Percentiles rank a stretch among this genome's conserved stretches.
Evolutionary conservation across 345 rosid genomes (phyloP).

Genomic region (Gossypium longicalyx): DNA sequence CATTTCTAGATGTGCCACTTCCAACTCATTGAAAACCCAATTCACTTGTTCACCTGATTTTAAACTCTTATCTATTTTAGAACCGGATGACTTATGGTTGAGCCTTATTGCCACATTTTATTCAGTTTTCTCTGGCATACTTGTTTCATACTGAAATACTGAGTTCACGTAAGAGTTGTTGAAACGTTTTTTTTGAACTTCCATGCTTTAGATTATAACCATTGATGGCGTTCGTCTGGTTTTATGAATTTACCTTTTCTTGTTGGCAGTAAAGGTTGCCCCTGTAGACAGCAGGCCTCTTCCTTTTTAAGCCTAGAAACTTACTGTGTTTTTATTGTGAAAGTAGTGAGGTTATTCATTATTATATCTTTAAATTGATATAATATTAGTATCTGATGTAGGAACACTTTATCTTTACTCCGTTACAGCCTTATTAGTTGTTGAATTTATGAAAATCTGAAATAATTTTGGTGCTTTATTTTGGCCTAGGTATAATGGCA

Average conservation of each 20-base stretch:
- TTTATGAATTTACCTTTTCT: not conserved
- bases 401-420: slow-evolving; percentile 1
- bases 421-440: slow-evolving; percentile 4
- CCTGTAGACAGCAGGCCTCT: not conserved
- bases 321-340: not conserved
- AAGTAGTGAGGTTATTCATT: slow-evolving; percentile 1
- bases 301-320: not conserved
- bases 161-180: not conserved
- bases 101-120: not conserved
- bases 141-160: not conserved
- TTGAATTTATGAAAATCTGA: slow-evolving; percentile 6
- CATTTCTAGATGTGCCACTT: not conserved
- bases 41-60: not conserved
- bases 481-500: slow-evolving; percentile 75
- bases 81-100: not conserved
- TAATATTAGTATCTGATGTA: not conserved
- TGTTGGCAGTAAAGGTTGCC: not conserved
- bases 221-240: not conserved
- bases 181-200: not conserved
- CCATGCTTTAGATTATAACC: not conserved
- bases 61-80: not conserved
- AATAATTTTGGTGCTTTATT: slow-evolving; percentile 7
- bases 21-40: not conserved
- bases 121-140: not conserved
- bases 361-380: not conserved